phyloP scores from a whole-genome alignment of 441 rosid genomes.

The Sinapis alba region DNA sequence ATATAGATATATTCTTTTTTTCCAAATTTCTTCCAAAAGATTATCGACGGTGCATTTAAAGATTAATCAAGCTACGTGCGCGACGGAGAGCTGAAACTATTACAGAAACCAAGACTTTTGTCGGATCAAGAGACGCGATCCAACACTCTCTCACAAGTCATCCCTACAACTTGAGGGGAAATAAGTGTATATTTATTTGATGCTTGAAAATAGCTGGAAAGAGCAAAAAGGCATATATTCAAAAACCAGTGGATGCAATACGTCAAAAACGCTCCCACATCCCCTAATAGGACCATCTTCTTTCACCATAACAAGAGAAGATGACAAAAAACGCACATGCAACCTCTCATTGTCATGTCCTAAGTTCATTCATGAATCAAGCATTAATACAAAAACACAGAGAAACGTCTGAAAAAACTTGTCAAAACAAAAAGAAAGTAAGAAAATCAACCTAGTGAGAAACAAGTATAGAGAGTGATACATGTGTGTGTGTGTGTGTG shows the following conservation, averaged over 20 bases:
- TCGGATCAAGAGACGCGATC: constrained; percentile 19
- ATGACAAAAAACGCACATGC: constrained; percentile 34
- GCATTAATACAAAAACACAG: constrained; percentile 10
- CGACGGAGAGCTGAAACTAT: constrained; percentile 4
- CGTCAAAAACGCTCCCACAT: constrained; percentile 15
- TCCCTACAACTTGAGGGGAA: background rate
- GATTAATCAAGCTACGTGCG: constrained; percentile 11
- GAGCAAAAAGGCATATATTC: constrained; percentile 1
- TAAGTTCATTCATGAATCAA: constrained; percentile 16
- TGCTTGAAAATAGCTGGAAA: constrained; percentile 32
- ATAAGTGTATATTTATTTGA: background rate
- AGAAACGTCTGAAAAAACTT: constrained; percentile 8
- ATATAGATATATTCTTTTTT: background rate
- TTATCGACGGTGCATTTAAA: constrained; percentile 13
- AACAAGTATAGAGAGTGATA: background rate
- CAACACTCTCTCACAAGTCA: background rate
- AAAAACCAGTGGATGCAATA: constrained; percentile 1
- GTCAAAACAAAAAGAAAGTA: constrained; percentile 3
- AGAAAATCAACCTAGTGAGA: constrained; percentile 8
- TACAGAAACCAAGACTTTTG: constrained; percentile 26
- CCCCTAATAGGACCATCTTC: constrained; percentile 8
- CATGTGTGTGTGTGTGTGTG: background rate
- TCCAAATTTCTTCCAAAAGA: background rate
- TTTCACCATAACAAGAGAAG: constrained; percentile 9
- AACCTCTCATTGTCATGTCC: constrained; percentile 22